phyloP scores from a whole-genome alignment of 371 early-diverging fungal genomes.

The Dinochytrium kinnereticum region DNA sequence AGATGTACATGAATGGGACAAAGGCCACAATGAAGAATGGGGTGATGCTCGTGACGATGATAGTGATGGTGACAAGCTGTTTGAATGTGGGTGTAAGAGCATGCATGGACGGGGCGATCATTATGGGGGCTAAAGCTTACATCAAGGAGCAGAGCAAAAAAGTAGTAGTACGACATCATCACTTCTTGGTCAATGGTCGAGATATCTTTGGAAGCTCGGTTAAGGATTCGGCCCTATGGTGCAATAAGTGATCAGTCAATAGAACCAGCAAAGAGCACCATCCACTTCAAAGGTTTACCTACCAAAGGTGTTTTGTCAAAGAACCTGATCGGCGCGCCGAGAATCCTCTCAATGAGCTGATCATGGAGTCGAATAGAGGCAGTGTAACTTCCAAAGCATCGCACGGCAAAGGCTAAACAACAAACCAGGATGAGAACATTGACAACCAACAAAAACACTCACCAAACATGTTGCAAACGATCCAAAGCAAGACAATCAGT shows the following conservation, averaged over 20 bases:
- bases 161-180: constrained; percentile 16
- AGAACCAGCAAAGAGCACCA: constrained; percentile 24
- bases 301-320: constrained; percentile 83
- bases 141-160: constrained; percentile 24
- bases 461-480: constrained; percentile 23
- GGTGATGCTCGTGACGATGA: constrained; percentile 54
- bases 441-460: constrained; percentile 7
- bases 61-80: constrained; percentile 29
- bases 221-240: constrained; percentile 50
- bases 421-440: neutral
- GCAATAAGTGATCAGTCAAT: neutral
- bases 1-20: constrained; percentile 38
- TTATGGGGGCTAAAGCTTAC: neutral
- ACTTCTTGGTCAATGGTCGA: constrained; percentile 63
- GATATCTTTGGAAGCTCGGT: constrained; percentile 72
- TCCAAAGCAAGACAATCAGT: constrained; percentile 32
- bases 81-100: constrained; percentile 16
- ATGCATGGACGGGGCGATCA: constrained; percentile 3
- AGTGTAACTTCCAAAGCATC: constrained; percentile 33
- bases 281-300: neutral
- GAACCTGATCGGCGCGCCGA: constrained; percentile 68
- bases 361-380: constrained; percentile 51
- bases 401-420: constrained; percentile 19
- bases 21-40: constrained; percentile 51
- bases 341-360: constrained; percentile 38